Evolutionary conservation across 306 rosid genomes (phyloP).

Genomic region (Styphnolobium japonicum): DNA sequence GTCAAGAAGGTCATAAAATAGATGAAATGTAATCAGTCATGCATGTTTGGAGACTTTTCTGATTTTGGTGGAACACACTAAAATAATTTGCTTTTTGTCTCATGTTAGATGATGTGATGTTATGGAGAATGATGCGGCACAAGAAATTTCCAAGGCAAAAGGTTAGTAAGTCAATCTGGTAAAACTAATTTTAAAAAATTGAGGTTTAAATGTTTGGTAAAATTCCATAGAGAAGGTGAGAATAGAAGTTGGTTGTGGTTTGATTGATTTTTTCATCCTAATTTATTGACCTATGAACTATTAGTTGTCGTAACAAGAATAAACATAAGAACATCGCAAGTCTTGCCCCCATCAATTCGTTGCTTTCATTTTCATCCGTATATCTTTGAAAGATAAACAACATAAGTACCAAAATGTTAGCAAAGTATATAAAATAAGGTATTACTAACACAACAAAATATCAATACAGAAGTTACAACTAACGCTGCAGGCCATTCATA

Average conservation of each 20-base stretch:
- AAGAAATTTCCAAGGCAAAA: neutral
- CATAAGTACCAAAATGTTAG: too few relatives aligned
- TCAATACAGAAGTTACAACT: too few relatives aligned
- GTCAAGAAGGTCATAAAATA: neutral
- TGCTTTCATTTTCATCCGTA: too few relatives aligned
- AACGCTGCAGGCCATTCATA: too few relatives aligned
- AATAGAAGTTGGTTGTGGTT: neutral
- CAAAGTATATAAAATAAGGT: too few relatives aligned
- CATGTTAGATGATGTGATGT: neutral
- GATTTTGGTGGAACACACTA: neutral
- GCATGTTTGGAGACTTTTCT: neutral
- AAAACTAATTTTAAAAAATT: neutral
- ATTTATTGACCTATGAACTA: neutral
- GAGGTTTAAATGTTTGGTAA: conserved; percentile 26
- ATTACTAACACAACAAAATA: too few relatives aligned
- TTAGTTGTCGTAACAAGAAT: neutral
- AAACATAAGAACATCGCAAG: neutral
- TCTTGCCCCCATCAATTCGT: too few relatives aligned
- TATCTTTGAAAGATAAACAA: too few relatives aligned
- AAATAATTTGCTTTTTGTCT: neutral
- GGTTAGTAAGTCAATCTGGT: neutral
- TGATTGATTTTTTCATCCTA: neutral
- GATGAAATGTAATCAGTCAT: neutral
- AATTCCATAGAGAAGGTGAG: conserved; percentile 2
- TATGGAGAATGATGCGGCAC: neutral